These are phyloP conservation scores for Lasiosphaeria hispida DNA, from an alignment of 495 filamentous ascomycete species.

Conservation along the genomic window DNA sequence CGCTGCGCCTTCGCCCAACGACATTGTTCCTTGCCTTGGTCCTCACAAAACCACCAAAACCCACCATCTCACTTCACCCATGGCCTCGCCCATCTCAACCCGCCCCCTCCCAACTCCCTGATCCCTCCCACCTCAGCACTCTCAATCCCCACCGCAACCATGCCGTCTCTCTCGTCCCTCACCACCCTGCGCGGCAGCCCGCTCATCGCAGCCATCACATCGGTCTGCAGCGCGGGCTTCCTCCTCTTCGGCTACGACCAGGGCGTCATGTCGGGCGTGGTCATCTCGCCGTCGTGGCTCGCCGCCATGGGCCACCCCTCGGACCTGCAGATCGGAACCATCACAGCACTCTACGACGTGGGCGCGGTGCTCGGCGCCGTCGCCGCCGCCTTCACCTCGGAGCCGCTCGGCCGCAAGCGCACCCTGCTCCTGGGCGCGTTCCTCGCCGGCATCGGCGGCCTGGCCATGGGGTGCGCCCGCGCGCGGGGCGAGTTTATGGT, in stretches of 20 bases:
- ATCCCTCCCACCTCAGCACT: too few relatives aligned
- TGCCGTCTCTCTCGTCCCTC: too few relatives aligned
- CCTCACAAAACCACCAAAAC: too few relatives aligned
- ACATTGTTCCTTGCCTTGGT: too few relatives aligned
- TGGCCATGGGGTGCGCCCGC: slow-evolving; percentile 48
- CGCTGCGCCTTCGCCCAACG: too few relatives aligned
- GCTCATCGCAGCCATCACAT: slow-evolving; percentile 44
- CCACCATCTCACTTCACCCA: too few relatives aligned
- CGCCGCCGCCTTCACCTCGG: slow-evolving; percentile 35
- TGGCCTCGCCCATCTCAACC: too few relatives aligned
- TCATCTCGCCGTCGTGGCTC: slow-evolving; percentile 38
- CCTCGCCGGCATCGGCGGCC: slow-evolving; percentile 54
- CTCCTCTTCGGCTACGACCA: slow-evolving; percentile 45
- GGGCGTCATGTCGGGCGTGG: slow-evolving; percentile 49
- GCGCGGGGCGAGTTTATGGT: slow-evolving; percentile 36
- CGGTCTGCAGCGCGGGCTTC: slow-evolving; percentile 53
- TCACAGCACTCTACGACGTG: slow-evolving; percentile 62
- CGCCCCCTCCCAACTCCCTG: too few relatives aligned
- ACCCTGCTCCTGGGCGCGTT: slow-evolving; percentile 59
- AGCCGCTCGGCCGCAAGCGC: slow-evolving; percentile 50
- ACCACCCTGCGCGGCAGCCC: not conserved
- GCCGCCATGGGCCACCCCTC: slow-evolving; percentile 39
- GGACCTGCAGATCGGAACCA: slow-evolving; percentile 51
- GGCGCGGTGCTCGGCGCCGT: slow-evolving; percentile 39
- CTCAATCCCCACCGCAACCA: too few relatives aligned